Evolutionary conservation across 192 early-diverging fungal species (phyloP).

Genomic region (Linnemannia schmuckeri): DNA sequence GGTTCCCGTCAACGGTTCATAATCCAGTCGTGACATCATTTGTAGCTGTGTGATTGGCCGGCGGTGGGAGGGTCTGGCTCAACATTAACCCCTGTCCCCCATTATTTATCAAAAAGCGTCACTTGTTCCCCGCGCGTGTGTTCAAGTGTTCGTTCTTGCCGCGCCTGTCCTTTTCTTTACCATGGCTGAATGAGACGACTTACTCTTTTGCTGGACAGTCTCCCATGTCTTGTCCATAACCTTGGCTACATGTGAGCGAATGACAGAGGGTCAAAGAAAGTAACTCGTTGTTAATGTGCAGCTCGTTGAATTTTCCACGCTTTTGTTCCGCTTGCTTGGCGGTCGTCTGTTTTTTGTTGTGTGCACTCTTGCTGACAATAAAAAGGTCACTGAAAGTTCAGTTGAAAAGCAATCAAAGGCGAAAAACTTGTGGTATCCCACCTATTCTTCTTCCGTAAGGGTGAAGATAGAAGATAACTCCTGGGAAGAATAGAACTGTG

Average conservation of each 20-base stretch:
- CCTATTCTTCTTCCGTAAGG: not conserved
- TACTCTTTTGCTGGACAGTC: constrained; percentile 93
- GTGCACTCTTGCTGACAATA: too few relatives aligned
- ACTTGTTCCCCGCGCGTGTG: not conserved
- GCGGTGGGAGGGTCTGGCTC: too few relatives aligned
- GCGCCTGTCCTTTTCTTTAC: not conserved
- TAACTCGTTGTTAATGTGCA: not conserved
- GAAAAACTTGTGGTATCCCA: not conserved
- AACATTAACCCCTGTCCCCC: not conserved
- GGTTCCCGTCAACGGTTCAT: not conserved
- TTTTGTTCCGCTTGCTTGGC: not conserved
- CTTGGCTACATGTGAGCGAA: constrained; percentile 45
- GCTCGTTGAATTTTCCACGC: not conserved
- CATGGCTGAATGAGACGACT: constrained; percentile 27
- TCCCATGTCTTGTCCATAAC: constrained; percentile 89
- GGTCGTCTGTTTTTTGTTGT: too few relatives aligned
- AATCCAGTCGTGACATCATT: constrained; percentile 16
- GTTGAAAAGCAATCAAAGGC: not conserved
- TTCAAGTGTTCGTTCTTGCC: too few relatives aligned
- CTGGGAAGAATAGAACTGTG: not conserved
- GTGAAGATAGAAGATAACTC: not conserved
- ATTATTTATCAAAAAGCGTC: constrained; percentile 26
- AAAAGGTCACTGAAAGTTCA: not conserved
- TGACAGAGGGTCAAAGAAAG: not conserved
- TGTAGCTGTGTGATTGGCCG: not conserved